Percentiles rank a stretch among this genome's conserved stretches.
Evolutionary conservation across 176 grass and related monocot species (phyloP).

Genomic region (Bonia amplexicaulis): DNA sequence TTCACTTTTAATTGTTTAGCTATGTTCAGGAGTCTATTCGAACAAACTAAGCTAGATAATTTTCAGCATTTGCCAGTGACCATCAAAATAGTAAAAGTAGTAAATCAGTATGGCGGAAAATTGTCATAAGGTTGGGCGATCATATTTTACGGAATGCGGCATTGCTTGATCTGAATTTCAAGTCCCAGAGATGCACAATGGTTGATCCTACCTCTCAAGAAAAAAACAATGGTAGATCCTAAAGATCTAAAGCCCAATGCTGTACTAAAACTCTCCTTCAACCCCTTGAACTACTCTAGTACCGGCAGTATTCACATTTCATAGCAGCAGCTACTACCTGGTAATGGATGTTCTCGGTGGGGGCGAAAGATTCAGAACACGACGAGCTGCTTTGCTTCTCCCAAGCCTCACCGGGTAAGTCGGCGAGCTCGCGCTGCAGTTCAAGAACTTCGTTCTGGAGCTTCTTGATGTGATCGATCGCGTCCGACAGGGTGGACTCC

Average conservation of each 20-base stretch:
- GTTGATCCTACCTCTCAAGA: not conserved
- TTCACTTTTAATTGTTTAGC: not conserved
- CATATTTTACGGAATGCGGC: not conserved
- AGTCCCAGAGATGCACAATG: not conserved
- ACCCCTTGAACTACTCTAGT: not conserved
- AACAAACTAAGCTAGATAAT: not conserved
- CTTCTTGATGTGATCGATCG: slow-evolving; percentile 76
- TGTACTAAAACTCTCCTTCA: not conserved
- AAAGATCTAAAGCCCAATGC: not conserved
- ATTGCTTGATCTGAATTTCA: not conserved
- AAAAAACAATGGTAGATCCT: not conserved
- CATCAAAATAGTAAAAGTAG: not conserved
- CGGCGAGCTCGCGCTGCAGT: slow-evolving; percentile 59
- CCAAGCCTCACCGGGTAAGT: slow-evolving; percentile 39
- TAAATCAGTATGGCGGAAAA: not conserved
- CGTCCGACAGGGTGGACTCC: slow-evolving; percentile 73
- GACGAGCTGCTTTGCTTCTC: slow-evolving; percentile 57
- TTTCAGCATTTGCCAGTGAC: not conserved
- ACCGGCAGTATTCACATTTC: not conserved
- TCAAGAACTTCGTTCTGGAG: slow-evolving; percentile 73
- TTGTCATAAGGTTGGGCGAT: not conserved
- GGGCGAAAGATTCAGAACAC: slow-evolving; percentile 31
- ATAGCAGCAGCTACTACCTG: slow-evolving; percentile 38
- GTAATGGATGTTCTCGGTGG: slow-evolving; percentile 34
- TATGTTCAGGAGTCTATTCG: not conserved